Evolutionary conservation across 306 rosid genomes (phyloP), one percentile per base, ranked within the genome.

Genomic region (Cicer cuneatum): DNA sequence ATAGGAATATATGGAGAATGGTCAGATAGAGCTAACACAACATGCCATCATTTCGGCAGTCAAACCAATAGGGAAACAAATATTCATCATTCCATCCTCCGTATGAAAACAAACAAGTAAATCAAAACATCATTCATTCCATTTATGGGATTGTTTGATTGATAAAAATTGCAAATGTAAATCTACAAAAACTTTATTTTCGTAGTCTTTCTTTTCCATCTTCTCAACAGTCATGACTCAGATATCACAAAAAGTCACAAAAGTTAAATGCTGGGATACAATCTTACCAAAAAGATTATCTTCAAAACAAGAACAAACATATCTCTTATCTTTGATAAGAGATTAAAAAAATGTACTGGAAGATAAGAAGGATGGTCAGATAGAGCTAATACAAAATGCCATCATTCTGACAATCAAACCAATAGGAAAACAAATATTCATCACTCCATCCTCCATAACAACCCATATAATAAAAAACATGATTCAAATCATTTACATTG

Each of bases 31-130:
- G 82, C 87, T 73, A 68, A 84, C 77, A 77, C 73, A 48, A 68
- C 7, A 38, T 39, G 80, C 87, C 33, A 84, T 80, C 85, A 84
- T 84, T 7, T 47, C 19, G 72, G 82, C 78, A 72, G 61, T 80
- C 85, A 84, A 79, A 79, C 81, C 84, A 79, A 83, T 83, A 79
- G 86, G 86, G 79, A 84, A 80, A 73, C 13, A 39, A 61, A 0
- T 46, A 18, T 67, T 77, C 87, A 67, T 84, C 83, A 80, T 43
- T 19, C 59, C 85, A 80, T 54, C 51, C 78, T 61, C 85, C 80
- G 54, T 29, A 58, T 6, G 5, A 29, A 58, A 58, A 10, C 18
- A 16, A n/a, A 29, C 3, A 10, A 4, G 29, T 12, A 12, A 12
- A n/a, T n/a, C n/a, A 12, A 0, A 29, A 14, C 6, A n/a, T n/a